A percentile compares a stretch with the other conserved stretches of the same genome.
phyloP scores from a whole-genome alignment of 129 eudicot species.

The Ambrosia trifida region DNA sequence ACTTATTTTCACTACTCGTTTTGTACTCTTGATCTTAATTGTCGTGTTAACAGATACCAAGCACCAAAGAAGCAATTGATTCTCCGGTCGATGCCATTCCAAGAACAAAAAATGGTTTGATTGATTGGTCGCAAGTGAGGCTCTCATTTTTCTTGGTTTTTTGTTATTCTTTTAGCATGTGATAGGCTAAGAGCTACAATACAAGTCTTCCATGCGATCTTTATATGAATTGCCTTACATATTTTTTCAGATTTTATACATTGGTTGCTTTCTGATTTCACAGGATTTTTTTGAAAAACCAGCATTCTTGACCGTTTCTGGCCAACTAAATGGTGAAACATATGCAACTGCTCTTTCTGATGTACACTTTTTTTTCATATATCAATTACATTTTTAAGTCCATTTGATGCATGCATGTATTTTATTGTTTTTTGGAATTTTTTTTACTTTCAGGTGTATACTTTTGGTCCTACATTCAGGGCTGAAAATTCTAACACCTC shows the following conservation, averaged over 20 bases:
- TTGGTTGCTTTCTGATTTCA: conserved; percentile 21
- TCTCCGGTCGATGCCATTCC: conserved; percentile 74
- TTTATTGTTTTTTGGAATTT: neutral
- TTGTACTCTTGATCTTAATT: neutral
- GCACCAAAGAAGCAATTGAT: conserved; percentile 56
- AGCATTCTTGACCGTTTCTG: conserved; percentile 96
- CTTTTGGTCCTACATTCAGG: conserved; percentile 97
- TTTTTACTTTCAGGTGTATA: conserved; percentile 69
- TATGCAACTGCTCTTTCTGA: conserved; percentile 98
- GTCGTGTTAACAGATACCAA: conserved; percentile 67
- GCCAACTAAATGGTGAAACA: conserved; percentile 97
- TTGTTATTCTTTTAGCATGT: neutral
- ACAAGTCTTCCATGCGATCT: neutral
- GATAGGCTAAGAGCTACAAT: neutral
- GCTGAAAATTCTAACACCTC: conserved; percentile 98
- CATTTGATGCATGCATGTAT: neutral
- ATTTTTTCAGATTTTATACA: neutral
- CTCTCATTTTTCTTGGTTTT: conserved; percentile 4
- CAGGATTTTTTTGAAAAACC: conserved; percentile 99
- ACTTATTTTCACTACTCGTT: neutral
- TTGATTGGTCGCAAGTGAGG: conserved; percentile 97
- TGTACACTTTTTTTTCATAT: conserved; percentile 44
- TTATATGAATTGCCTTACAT: neutral
- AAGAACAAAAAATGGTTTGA: conserved; percentile 61
- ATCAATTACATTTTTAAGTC: neutral